A percentile compares a stretch with the other conserved stretches of the same genome.
These are phyloP conservation scores for Paramecium primaurelia DNA, from an alignment of 73 alveolate genomes.

Conservation along the genomic window DNA sequence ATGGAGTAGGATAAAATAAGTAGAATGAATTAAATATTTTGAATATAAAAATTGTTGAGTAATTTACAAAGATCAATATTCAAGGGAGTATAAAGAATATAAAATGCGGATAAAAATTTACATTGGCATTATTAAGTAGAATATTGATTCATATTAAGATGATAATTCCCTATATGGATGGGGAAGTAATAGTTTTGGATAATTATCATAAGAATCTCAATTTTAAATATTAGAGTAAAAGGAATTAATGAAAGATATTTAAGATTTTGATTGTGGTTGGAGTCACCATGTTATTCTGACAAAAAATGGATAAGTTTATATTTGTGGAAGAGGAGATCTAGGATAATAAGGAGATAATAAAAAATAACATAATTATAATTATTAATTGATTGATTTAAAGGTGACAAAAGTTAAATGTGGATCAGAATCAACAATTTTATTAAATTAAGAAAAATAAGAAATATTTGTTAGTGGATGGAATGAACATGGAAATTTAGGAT, in stretches of 20 bases:
- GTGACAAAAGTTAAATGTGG: slow-evolving; percentile 31
- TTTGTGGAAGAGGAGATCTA: slow-evolving; percentile 33
- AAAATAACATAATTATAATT: background rate
- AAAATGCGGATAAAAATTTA: background rate
- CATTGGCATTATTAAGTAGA: background rate
- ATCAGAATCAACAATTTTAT: slow-evolving; percentile 56
- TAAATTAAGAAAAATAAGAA: background rate
- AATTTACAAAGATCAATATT: background rate
- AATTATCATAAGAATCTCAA: slow-evolving; percentile 42
- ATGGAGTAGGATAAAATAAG: slow-evolving; percentile 66
- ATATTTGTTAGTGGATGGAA: slow-evolving; percentile 75
- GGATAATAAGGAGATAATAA: slow-evolving; percentile 38
- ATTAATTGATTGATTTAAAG: background rate
- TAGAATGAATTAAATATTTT: slow-evolving; percentile 45
- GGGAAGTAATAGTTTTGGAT: slow-evolving; percentile 70
- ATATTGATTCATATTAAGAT: background rate
- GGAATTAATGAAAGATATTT: background rate
- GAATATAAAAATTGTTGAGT: background rate
- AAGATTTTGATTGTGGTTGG: slow-evolving; percentile 52
- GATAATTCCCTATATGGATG: slow-evolving; percentile 15
- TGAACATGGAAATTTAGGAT: slow-evolving; percentile 76
- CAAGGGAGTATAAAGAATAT: background rate
- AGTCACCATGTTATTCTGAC: background rate
- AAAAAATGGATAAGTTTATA: background rate
- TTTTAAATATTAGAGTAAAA: background rate